Base-by-base conservation (phyloP, 768 basidiomycete species). In the Russula sp. region DNA sequence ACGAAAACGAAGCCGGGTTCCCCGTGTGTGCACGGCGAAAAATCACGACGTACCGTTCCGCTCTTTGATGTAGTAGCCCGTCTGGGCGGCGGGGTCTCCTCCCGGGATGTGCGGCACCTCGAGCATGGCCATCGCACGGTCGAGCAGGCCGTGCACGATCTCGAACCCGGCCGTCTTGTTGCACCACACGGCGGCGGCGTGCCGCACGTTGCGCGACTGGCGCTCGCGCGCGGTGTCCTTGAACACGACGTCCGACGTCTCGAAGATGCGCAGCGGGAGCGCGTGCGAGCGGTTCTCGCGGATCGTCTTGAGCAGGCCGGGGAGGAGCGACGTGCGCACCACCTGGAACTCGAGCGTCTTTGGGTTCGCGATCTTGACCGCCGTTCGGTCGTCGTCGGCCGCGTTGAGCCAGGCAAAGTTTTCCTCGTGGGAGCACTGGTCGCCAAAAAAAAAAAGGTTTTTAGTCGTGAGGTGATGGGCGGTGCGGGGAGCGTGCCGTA, bases 301-400 rank as follows among this genome's bases (percentile, higher is more conserved):
- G 50, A 97, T 80, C 18, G 95, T 97, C 78, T 99, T 99, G 69
- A 99, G 85, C 50, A 99, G 84, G 55, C 97, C 97, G 14, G 96
- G 95, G 7, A 99, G 78, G 58, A 99, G 86, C 32, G 95, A 93
- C 1, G 97, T 98, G 66, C 97, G 90, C 49, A 98, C 94, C 62
- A 98, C 89, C 76, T 99, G 97, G 77, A 97, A 98, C 74, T 98
- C 97, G 67, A 93, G 82, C 27, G 97, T 93, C 77, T 97, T 98
- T 0, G 97, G 97, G 76, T 99, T 99, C 62, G 90, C 94, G 64
- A 98, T 92, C 69, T 89, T 89, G 65, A 98, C 86, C 1, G 89
- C 96, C 22, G 83, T 82, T 40, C 82, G 82, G 45, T 86, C 86
- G 67, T 91, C 88, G 74, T 98, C 96, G 35, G 77, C 71, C 63